Base-by-base conservation (phyloP, 805 yeast species). In the Hanseniaspora thailandica region DNA sequence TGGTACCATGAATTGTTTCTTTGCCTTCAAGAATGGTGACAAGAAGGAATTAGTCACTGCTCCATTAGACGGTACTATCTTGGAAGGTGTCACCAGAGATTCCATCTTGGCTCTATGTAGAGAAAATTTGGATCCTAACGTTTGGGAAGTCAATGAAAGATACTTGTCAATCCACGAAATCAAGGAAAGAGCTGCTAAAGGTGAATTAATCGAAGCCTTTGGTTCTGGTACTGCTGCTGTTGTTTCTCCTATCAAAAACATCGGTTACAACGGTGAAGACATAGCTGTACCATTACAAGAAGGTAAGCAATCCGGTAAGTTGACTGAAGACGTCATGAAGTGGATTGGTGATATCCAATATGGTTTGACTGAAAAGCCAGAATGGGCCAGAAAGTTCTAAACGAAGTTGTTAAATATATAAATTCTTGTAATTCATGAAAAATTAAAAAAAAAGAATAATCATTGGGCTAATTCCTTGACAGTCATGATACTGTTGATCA, bases 151-250 rank as follows among this genome's bases (percentile, higher is more conserved):
- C 57, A 76, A 71, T 62, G 97, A 90, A 75, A 84, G 97, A 70
- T 78, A 81, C 69, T 84, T 74, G 71, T 76, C 93, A 57, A 88
- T 93, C 60, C 65, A 69, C 58, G 97, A 90, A 71, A 85, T 90
- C 55, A 77, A 74, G 48, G 86, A 84, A 62, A 80, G 80, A 61
- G 84, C 96, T 45, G 73, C 70, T 48, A 78, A 81, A 67, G 95
- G 96, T 56, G 83, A 85, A 65, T 76, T 90, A 62, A 77, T 89
- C 8, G 98, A 93, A 75, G 95, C 96, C 20, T 90, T 90, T 63
- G 97, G 97, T 61, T 74, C 96, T 20, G 98, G 98, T 63, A 90
- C 98, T 55, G 97, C 98, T 56, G 97, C 97, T 43, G 81, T 90
- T 64, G 97, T 93, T 45, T 81, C 95, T 35, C 97, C 97, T 61